A percentile compares a stretch with the other conserved stretches of the same genome.
These are phyloP conservation scores for Claviceps paspali DNA, from an alignment of 2,329 filamentous ascomycete genomes.

Conservation along the genomic window DNA sequence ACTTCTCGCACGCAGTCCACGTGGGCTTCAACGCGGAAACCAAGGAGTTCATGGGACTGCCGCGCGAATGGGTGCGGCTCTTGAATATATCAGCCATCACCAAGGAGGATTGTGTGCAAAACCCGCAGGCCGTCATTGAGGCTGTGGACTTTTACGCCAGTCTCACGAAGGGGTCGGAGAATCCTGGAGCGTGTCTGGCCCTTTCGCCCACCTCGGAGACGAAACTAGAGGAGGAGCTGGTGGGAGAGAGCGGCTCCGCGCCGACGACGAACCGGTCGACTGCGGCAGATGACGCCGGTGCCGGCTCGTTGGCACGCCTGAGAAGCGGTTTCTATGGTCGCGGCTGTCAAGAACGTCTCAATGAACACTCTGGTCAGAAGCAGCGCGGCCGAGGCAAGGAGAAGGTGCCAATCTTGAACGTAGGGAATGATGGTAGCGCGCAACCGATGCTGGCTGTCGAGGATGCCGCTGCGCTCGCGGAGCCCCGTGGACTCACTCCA, in stretches of 20 bases:
- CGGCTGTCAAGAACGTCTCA: not conserved
- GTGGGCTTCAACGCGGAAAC: constrained; percentile 91
- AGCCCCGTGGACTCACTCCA: not conserved
- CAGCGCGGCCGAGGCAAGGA: not conserved
- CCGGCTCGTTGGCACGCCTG: not conserved
- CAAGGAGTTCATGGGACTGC: constrained; percentile 82
- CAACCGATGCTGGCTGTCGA: not conserved
- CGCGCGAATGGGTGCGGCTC: constrained; percentile 89
- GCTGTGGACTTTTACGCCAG: constrained; percentile 73
- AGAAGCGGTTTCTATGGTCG: not conserved
- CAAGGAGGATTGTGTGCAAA: constrained; percentile 82
- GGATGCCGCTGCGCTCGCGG: not conserved
- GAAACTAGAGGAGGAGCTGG: not conserved
- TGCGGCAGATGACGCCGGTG: not conserved
- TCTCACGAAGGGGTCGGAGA: constrained; percentile 42
- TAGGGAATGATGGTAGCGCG: not conserved
- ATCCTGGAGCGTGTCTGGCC: constrained; percentile 40
- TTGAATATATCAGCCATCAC: constrained; percentile 91
- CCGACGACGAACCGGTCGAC: not conserved
- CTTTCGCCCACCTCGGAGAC: not conserved
- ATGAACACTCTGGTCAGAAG: not conserved
- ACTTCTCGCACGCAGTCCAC: constrained; percentile 90
- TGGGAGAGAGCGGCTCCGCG: not conserved
- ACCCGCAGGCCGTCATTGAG: constrained; percentile 70
- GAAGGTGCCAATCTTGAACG: not conserved